Evolutionary conservation across 108 stramenopile species (phyloP).

Genomic region (Nannochloropsis salina): DNA sequence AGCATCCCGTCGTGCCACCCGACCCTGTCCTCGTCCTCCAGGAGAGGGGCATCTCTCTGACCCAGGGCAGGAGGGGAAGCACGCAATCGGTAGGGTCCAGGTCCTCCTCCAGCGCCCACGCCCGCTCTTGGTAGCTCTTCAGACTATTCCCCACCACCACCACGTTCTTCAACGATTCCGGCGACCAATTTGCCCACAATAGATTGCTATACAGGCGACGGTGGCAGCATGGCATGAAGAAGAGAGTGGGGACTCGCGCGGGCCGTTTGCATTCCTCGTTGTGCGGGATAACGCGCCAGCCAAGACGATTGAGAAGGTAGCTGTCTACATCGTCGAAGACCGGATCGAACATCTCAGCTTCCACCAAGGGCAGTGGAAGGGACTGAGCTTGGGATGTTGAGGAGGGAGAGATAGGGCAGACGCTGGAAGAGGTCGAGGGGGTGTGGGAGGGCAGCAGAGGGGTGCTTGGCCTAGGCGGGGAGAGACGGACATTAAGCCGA

Average conservation of each 20-base stretch:
- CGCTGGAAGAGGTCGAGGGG: neutral
- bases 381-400: neutral
- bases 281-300: slow-evolving; percentile 2
- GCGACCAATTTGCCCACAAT: neutral
- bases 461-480: too few species aligned
- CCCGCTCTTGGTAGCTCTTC: neutral
- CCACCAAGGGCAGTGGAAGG: neutral
- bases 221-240: neutral
- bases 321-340: neutral
- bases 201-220: slow-evolving; percentile 8
- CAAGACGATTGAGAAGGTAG: neutral
- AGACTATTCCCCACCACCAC: neutral
- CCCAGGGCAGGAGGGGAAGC: neutral
- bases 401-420: neutral
- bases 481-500: neutral
- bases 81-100: neutral
- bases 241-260: neutral
- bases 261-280: neutral
- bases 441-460: too few species aligned
- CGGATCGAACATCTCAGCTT: neutral
- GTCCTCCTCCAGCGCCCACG: neutral
- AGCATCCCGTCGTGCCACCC: too few species aligned
- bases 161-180: neutral
- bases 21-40: neutral
- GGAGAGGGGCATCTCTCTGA: neutral